Evolutionary conservation across 2,329 filamentous ascomycete species (phyloP).

Genomic region (Neonectria sp.): DNA sequence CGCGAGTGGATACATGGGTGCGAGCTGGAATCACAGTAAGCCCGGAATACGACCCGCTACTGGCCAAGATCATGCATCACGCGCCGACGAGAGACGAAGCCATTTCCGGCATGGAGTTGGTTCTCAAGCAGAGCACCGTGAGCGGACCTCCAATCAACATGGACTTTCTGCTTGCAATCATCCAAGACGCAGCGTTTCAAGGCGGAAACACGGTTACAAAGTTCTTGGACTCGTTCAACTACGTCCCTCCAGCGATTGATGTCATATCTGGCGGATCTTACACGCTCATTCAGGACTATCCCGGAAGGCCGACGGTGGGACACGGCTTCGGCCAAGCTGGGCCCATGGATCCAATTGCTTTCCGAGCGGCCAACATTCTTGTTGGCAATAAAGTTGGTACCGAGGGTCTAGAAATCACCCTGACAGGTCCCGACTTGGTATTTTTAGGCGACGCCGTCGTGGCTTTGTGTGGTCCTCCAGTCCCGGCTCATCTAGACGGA

Average conservation of each 20-base stretch:
- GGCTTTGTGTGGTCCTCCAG: slow-evolving; percentile 69
- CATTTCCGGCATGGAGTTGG: slow-evolving; percentile 61
- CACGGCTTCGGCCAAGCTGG: slow-evolving; percentile 72
- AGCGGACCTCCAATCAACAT: slow-evolving; percentile 62
- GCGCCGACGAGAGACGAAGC: slow-evolving; percentile 50
- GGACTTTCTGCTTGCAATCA: slow-evolving; percentile 67
- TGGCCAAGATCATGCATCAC: slow-evolving; percentile 73
- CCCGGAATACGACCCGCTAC: slow-evolving; percentile 70
- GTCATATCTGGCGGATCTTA: slow-evolving; percentile 70
- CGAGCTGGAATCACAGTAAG: slow-evolving; percentile 70
- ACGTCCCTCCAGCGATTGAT: slow-evolving; percentile 63
- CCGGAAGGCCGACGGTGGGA: slow-evolving; percentile 69
- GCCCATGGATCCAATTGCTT: slow-evolving; percentile 73
- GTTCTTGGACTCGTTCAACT: slow-evolving; percentile 67
- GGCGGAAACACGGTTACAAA: slow-evolving; percentile 70
- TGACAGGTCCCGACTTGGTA: slow-evolving; percentile 70
- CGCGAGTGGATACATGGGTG: slow-evolving; percentile 75
- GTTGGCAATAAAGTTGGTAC: slow-evolving; percentile 67
- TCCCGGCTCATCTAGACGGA: slow-evolving; percentile 67
- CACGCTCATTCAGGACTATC: slow-evolving; percentile 72
- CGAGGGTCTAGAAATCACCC: slow-evolving; percentile 73
- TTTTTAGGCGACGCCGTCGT: slow-evolving; percentile 70
- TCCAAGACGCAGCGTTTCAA: slow-evolving; percentile 61
- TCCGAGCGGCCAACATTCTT: slow-evolving; percentile 71
- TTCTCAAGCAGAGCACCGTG: slow-evolving; percentile 55